A percentile compares a stretch with the other conserved stretches of the same genome.
phyloP scores from a whole-genome alignment of 1,139 yeast species.

The Candida sp. region DNA sequence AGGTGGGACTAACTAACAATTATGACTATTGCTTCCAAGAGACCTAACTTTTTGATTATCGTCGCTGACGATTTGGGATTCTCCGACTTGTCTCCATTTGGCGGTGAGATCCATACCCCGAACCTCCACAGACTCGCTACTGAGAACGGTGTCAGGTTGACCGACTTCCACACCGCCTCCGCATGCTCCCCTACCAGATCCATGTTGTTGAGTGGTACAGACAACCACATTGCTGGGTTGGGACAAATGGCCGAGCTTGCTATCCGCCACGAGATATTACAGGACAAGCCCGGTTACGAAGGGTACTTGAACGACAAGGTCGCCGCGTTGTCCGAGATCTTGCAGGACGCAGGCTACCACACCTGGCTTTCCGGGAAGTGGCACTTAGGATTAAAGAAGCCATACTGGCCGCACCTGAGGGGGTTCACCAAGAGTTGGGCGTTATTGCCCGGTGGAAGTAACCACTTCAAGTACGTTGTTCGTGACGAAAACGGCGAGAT shows the following conservation, averaged over 20 bases:
- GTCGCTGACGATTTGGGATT: slow-evolving; percentile 69
- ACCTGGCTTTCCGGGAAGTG: slow-evolving; percentile 60
- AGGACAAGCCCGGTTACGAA: slow-evolving; percentile 59
- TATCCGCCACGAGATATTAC: slow-evolving; percentile 33
- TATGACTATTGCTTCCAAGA: slow-evolving; percentile 12
- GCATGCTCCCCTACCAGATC: slow-evolving; percentile 71
- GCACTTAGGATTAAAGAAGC: slow-evolving; percentile 56
- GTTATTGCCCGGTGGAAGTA: slow-evolving; percentile 61
- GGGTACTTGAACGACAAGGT: slow-evolving; percentile 57
- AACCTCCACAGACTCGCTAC: slow-evolving; percentile 48
- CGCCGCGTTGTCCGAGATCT: slow-evolving; percentile 56
- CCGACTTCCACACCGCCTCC: slow-evolving; percentile 67
- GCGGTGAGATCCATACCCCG: slow-evolving; percentile 64
- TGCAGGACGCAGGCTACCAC: slow-evolving; percentile 50
- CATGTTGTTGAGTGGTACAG: slow-evolving; percentile 59
- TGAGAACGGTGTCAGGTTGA: slow-evolving; percentile 47
- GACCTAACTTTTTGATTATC: slow-evolving; percentile 55
- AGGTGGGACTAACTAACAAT: background rate
- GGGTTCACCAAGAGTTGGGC: slow-evolving; percentile 58
- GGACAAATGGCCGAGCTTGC: slow-evolving; percentile 64
- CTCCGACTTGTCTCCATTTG: slow-evolving; percentile 60
- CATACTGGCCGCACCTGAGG: slow-evolving; percentile 53
- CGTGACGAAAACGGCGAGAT: slow-evolving; percentile 27
- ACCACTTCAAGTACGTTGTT: slow-evolving; percentile 55
- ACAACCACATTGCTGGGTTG: slow-evolving; percentile 63